These are phyloP conservation scores for Calycina herbarum DNA, from an alignment of 2,329 filamentous ascomycete species.

Conservation along the genomic window DNA sequence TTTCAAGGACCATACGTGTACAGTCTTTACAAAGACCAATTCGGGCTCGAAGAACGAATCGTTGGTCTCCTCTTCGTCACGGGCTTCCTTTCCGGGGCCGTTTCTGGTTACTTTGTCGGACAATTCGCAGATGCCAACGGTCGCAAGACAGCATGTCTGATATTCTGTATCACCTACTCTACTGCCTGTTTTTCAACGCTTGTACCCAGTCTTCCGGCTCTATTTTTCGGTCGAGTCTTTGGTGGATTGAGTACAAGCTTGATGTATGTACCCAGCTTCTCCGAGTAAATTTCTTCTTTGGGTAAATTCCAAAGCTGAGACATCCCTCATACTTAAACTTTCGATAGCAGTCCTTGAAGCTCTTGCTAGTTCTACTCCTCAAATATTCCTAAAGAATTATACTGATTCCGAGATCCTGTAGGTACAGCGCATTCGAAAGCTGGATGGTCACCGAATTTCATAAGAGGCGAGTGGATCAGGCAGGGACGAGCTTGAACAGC, in stretches of 20 bases:
- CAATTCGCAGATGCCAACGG: slow-evolving; percentile 37
- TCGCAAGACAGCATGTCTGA: slow-evolving; percentile 52
- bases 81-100: slow-evolving; percentile 36
- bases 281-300: too few relatives aligned
- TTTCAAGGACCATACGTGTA: slow-evolving; percentile 36
- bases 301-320: too few relatives aligned
- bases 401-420: too few relatives aligned
- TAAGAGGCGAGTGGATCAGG: slow-evolving; percentile 44
- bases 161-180: slow-evolving; percentile 55
- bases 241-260: slow-evolving; percentile 57
- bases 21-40: slow-evolving; percentile 38
- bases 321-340: too few relatives aligned
- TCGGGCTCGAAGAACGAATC: slow-evolving; percentile 32
- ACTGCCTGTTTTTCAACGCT: slow-evolving; percentile 54
- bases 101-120: slow-evolving; percentile 37
- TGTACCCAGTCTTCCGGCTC: slow-evolving; percentile 42
- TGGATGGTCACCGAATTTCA: slow-evolving; percentile 63
- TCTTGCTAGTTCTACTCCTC: too few relatives aligned
- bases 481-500: slow-evolving; percentile 46
- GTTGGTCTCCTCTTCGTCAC: slow-evolving; percentile 37
- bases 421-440: slow-evolving; percentile 54
- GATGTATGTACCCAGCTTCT: slow-evolving; percentile 42
- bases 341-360: too few relatives aligned
- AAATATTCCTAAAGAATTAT: too few relatives aligned
- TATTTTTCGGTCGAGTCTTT: slow-evolving; percentile 54